These are phyloP conservation scores for Boletus hoseneyae DNA, from an alignment of 1,284 basidiomycete genomes.

Conservation along the genomic window DNA sequence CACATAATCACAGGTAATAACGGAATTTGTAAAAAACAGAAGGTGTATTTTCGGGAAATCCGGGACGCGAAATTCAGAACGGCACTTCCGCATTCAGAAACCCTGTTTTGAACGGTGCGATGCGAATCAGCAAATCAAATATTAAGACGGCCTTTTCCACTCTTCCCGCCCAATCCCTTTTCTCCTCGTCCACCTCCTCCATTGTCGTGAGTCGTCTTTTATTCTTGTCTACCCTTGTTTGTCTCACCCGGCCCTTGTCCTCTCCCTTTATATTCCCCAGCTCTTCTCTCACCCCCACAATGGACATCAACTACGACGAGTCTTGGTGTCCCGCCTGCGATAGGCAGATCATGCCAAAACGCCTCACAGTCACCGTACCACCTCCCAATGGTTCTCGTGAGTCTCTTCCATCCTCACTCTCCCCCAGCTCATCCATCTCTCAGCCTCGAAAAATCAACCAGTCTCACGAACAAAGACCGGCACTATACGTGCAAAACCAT, in stretches of 20 bases:
- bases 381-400: slow-evolving; percentile 33
- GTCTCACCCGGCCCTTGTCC: slow-evolving; percentile 22
- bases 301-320: slow-evolving; percentile 55
- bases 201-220: slow-evolving; percentile 19
- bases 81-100: slow-evolving; percentile 15
- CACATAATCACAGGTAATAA: slow-evolving; percentile 34
- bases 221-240: slow-evolving; percentile 8
- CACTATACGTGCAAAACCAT: slow-evolving; percentile 44
- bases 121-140: slow-evolving; percentile 38
- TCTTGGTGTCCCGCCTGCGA: slow-evolving; percentile 74
- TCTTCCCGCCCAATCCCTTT: slow-evolving; percentile 24
- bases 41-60: slow-evolving; percentile 26
- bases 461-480: slow-evolving; percentile 39
- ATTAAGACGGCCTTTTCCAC: slow-evolving; percentile 34
- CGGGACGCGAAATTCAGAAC: slow-evolving; percentile 24
- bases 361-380: slow-evolving; percentile 47
- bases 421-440: slow-evolving; percentile 15
- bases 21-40: slow-evolving; percentile 30
- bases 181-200: too few species aligned
- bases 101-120: slow-evolving; percentile 29
- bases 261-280: slow-evolving; percentile 14
- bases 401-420: slow-evolving; percentile 19
- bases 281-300: slow-evolving; percentile 7
- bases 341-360: slow-evolving; percentile 66
- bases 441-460: slow-evolving; percentile 29